These are phyloP conservation scores for Cyberlindnera euphorbiiphila DNA, from an alignment of 805 yeast species.

Conservation along the genomic window DNA sequence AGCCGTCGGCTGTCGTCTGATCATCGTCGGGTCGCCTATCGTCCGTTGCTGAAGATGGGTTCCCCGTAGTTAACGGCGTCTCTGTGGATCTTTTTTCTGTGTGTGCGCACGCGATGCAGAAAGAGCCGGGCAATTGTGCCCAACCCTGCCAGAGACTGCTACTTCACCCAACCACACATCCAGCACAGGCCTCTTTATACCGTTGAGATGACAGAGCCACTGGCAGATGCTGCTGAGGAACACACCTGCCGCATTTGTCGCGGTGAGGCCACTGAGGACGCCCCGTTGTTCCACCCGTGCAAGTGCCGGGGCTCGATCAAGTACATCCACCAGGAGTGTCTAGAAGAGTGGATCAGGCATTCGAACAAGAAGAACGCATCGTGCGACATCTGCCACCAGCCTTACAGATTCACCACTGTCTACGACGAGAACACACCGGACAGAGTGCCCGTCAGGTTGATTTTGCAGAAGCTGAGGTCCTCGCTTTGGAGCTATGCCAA, in stretches of 20 bases:
- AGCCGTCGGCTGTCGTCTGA: slow-evolving; percentile 68
- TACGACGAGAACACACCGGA: slow-evolving; percentile 65
- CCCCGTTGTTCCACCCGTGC: slow-evolving; percentile 89
- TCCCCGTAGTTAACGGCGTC: too few species aligned
- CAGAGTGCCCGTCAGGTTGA: slow-evolving; percentile 49
- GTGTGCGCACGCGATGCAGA: too few species aligned
- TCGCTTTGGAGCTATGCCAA: slow-evolving; percentile 12
- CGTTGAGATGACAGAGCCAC: background rate
- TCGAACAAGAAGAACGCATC: slow-evolving; percentile 44
- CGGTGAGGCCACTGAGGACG: slow-evolving; percentile 75
- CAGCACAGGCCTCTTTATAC: too few species aligned
- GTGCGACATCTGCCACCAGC: slow-evolving; percentile 87
- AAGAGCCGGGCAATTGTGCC: too few species aligned
- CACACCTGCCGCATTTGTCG: slow-evolving; percentile 88
- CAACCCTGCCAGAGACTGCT: too few species aligned
- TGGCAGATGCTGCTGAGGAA: slow-evolving; percentile 28
- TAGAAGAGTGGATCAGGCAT: slow-evolving; percentile 79
- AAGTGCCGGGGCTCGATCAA: slow-evolving; percentile 90
- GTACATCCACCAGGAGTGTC: slow-evolving; percentile 89
- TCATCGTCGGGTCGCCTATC: slow-evolving; percentile 47
- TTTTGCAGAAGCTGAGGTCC: slow-evolving; percentile 37
- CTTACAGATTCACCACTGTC: slow-evolving; percentile 63
- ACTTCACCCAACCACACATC: too few species aligned
- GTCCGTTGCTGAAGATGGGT: too few species aligned
- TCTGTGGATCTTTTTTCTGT: too few species aligned